These are phyloP conservation scores for Mortierella sp. DNA, from an alignment of 371 early-diverging fungal genomes.

Conservation along the genomic window DNA sequence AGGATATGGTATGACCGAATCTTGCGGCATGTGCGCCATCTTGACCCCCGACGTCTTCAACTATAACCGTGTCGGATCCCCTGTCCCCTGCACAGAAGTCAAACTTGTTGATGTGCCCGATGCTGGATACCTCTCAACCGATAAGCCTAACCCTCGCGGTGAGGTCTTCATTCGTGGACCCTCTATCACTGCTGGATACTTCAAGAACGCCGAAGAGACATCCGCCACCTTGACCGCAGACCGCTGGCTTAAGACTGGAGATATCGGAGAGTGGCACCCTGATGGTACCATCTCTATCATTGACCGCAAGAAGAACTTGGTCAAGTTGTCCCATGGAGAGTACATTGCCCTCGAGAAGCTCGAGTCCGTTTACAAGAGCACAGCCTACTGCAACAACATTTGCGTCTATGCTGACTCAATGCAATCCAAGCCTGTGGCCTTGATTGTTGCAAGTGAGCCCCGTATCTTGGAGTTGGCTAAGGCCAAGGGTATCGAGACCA, in stretches of 20 bases:
- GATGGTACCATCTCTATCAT: constrained; percentile 83
- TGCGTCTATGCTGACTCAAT: constrained; percentile 89
- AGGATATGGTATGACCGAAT: constrained; percentile 86
- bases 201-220: constrained; percentile 80
- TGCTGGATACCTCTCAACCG: constrained; percentile 76
- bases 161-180: constrained; percentile 93
- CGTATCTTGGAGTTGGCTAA: constrained; percentile 54
- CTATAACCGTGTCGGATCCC: constrained; percentile 82
- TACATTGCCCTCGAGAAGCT: constrained; percentile 98
- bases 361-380: constrained; percentile 92
- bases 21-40: constrained; percentile 73
- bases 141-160: constrained; percentile 81
- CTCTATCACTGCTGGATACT: constrained; percentile 81
- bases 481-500: constrained; percentile 39
- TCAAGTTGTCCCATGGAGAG: constrained; percentile 95
- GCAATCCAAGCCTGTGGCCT: constrained; percentile 74
- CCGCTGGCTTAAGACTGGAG: constrained; percentile 96
- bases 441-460: constrained; percentile 78
- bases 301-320: constrained; percentile 89
- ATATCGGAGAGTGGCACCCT: constrained; percentile 86
- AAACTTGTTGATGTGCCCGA: constrained; percentile 92
- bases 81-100: constrained; percentile 85
- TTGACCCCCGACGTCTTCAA: constrained; percentile 69
- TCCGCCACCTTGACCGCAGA: constrained; percentile 86
- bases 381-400: constrained; percentile 82